A percentile compares a stretch with the other conserved stretches of the same genome.
Evolutionary conservation across 2,329 filamentous ascomycete species (phyloP).

Genomic region (Stachybotrys echinatus): DNA sequence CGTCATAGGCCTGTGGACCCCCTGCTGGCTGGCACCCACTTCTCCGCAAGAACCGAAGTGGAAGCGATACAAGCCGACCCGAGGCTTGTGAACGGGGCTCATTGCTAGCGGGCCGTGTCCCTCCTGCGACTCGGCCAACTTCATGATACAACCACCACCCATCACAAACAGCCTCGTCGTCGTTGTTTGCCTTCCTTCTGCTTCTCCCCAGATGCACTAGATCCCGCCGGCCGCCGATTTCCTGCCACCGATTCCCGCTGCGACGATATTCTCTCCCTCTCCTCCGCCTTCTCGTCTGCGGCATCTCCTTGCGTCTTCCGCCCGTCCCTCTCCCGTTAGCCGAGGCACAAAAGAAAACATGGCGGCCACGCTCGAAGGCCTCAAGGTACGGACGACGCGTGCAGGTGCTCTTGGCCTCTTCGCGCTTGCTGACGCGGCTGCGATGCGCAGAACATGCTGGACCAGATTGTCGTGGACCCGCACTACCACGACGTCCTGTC

Average conservation of each 20-base stretch:
- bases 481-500: conserved; percentile 79
- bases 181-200: no score
- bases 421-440: background rate
- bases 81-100: no score
- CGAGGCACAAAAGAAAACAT: conserved; percentile 19
- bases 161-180: no score
- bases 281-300: background rate
- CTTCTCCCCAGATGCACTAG: no score
- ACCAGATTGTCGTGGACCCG: conserved; percentile 75
- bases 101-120: no score
- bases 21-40: no score
- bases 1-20: conserved; percentile 11
- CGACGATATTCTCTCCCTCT: background rate
- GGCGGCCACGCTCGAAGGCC: conserved; percentile 18
- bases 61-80: conserved; percentile 13
- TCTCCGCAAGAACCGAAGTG: background rate
- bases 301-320: no score
- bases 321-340: conserved; percentile 9
- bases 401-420: background rate
- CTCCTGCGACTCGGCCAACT: no score
- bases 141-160: background rate
- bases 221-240: no score
- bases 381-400: conserved; percentile 16
- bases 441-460: conserved; percentile 56
- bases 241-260: background rate